Evolutionary conservation across 352 stramenopile genomes (phyloP), one percentile per base, ranked within the genome.

Genomic region (Globisporangium nodosum): DNA sequence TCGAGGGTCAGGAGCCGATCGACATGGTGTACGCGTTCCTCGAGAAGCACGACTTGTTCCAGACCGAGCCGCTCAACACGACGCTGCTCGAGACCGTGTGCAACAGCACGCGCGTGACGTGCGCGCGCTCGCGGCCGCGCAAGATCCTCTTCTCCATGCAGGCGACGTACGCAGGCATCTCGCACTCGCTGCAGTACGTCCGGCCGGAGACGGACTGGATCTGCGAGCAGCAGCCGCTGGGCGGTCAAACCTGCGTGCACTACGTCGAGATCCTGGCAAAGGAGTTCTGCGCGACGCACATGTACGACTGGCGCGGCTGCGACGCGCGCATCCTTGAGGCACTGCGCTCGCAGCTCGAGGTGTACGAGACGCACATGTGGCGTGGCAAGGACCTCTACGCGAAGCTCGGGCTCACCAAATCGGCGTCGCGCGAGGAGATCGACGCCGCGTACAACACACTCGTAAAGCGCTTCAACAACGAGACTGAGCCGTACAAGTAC

Each of bases 401-500:
- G 33, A 91, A 91, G 63, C 75, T 93, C 13, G 81, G 84, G 27
- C 69, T 93, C 31, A 78, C 91, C 49, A 87, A 83, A 37, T 84
- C 68, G 15, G 84, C 84, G 18, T 76, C 66, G 12, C 72, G 69
- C 9, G 81, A 89, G 39, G 77, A 93, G 58, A 93, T 93, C 52
- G 81, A 93, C 58, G 69, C 74, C 13, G 81, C 83, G 1, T 93
- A 93, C 70, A 90, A 93, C 60, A 78, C 65, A 0, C 73, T 90
- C 35, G 81, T 93, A 18, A 90, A 90, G 65, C 77, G 84, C 16
- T 93, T 88, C 63, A 93, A 93, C 65, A 93, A 93, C 54, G 81
- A 86, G 58, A 92, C 84, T 1, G 81, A 93, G 56, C 79, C 84
- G 31, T 70, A 86, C 52, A 93, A 93, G 58, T 93, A 92, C 56